Evolutionary conservation across 805 yeast genomes (phyloP), one percentile per base, ranked within the genome.

Genomic region (Candida insectorum): DNA sequence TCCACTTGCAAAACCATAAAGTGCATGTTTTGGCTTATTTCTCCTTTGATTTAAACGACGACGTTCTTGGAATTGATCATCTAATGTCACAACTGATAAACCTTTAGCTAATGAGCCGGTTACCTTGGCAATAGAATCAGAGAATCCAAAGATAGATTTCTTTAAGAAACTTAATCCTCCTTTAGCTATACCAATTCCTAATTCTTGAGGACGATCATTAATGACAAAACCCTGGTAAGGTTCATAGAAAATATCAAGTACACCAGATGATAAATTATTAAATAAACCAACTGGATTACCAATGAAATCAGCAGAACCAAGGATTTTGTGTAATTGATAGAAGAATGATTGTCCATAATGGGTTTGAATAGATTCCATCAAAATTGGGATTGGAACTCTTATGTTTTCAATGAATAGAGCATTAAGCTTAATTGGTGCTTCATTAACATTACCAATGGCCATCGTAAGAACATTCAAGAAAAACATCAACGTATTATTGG

Each of bases 201-300:
- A 65, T 47, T 94, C 99, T 51, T 86, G 95, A 1, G 98, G 98
- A 24, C 97, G 67, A 56, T 93, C 98, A 42, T 84, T 91, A 75
- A 93, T 77, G 30, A 91, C 77, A 47, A 86, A 85, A 0, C 99
- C 99, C 53, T 88, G 93, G 51, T 91, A 93, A 3, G 99, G 99
- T 53, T 91, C 97, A 54, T 93, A 93, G 56, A 93, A 93, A 13
- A 93, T 83, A 57, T 93, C 99, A 76, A 88, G 75, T 8, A 93
- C 93, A 33, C 99, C 99, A 0, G 97, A 87, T 37, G 95, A 81
- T 37, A 93, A 68, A 46, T 88, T 89, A 55, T 86, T 93, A 65
- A 93, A 93, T 41, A 93, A 65, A 1, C 98, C 98, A 18, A 94
- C 97, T 0, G 99, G 99, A 46, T 94, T 93, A 15, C 98, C 99